A percentile compares a stretch with the other conserved stretches of the same genome.
phyloP scores from a whole-genome alignment of 371 early-diverging fungal species.

The Mucor ambiguus region DNA sequence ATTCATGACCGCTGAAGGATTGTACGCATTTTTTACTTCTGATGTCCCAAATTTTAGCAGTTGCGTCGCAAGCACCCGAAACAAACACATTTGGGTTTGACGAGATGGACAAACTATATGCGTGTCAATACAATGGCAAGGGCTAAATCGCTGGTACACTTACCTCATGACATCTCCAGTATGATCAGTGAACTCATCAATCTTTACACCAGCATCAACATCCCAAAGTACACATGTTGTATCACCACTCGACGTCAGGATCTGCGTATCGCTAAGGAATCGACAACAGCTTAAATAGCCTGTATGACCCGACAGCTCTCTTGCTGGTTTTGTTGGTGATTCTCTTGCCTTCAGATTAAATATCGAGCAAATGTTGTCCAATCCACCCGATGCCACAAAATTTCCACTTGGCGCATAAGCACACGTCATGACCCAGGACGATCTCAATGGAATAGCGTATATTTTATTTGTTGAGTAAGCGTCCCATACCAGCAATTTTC shows the following conservation, averaged over 20 bases:
- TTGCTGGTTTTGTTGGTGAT: conserved; percentile 88
- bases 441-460: conserved; percentile 95
- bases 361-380: conserved; percentile 97
- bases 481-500: conserved; percentile 99
- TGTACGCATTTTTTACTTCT: conserved; percentile 95
- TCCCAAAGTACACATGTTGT: conserved; percentile 99
- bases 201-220: conserved; percentile 94
- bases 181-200: conserved; percentile 95
- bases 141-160: not conserved
- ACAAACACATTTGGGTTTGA: conserved; percentile 95
- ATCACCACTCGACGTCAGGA: conserved; percentile 94
- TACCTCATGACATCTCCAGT: conserved; percentile 98
- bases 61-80: conserved; percentile 98
- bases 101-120: conserved; percentile 66
- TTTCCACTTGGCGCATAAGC: conserved; percentile 98
- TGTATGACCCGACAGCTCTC: conserved; percentile 93
- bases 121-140: not conserved
- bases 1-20: conserved; percentile 97
- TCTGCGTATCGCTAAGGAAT: conserved; percentile 93
- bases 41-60: conserved; percentile 99
- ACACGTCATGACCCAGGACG: conserved; percentile 99
- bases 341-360: conserved; percentile 93
- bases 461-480: conserved; percentile 97
- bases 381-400: conserved; percentile 98
- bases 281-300: conserved; percentile 98